Evolutionary conservation across 75 land plant genomes (phyloP).

Genomic region (Selaginella tamariscina): DNA sequence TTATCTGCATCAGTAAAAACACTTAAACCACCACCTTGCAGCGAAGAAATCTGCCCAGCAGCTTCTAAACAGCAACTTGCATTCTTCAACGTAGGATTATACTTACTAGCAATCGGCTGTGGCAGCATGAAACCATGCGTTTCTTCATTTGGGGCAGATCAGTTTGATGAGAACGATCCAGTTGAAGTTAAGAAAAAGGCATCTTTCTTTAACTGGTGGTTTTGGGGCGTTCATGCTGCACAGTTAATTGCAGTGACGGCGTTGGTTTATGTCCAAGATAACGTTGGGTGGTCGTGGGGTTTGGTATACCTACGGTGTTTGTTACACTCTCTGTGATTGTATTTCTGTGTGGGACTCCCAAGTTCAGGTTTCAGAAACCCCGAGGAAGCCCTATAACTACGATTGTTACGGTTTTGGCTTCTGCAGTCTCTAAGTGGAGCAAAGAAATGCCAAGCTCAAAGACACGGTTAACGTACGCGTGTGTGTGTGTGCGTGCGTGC

Average conservation of each 20-base stretch:
- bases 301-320: constrained; percentile 15
- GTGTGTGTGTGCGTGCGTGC: too few relatives aligned
- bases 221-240: constrained; percentile 32
- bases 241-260: constrained; percentile 14
- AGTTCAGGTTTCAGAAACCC: constrained; percentile 21
- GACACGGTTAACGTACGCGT: too few relatives aligned
- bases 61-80: constrained; percentile 18
- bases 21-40: constrained; percentile 8
- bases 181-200: constrained; percentile 27
- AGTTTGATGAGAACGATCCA: constrained; percentile 35
- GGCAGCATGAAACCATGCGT: constrained; percentile 17
- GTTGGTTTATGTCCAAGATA: constrained; percentile 30
- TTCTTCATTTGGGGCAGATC: constrained; percentile 20
- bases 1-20: constrained; percentile 26
- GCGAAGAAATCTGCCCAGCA: neutral
- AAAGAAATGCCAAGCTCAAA: neutral
- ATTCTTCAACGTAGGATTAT: constrained; percentile 32
- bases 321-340: constrained; percentile 16
- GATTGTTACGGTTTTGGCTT: constrained; percentile 23
- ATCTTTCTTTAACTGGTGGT: constrained; percentile 82
- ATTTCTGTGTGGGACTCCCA: constrained; percentile 18
- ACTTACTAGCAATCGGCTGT: constrained; percentile 38
- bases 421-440: constrained; percentile 1
- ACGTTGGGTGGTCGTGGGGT: constrained; percentile 29
- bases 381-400: constrained; percentile 33